A percentile compares a stretch with the other conserved stretches of the same genome.
These are phyloP conservation scores for Colletotrichum sp. DNA, from an alignment of 2,329 filamentous ascomycete species.

Conservation along the genomic window DNA sequence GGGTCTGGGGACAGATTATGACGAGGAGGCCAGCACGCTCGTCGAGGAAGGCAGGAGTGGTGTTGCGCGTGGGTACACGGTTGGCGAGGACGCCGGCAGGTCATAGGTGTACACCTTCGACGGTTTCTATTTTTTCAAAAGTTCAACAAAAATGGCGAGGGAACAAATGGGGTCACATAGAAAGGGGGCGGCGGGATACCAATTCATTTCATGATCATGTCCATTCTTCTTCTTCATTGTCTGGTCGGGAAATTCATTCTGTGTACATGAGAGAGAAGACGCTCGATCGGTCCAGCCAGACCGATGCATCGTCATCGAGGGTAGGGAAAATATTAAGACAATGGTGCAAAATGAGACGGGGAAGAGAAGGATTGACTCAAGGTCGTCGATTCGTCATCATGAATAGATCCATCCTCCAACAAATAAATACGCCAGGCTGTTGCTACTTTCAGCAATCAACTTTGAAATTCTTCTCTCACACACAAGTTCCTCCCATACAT, in stretches of 20 bases:
- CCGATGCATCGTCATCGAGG: not conserved
- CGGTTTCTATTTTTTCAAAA: not conserved
- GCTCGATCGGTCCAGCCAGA: not conserved
- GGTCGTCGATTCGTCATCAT: conserved; percentile 14
- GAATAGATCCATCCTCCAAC: not conserved
- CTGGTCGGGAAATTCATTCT: not conserved
- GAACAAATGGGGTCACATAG: not conserved
- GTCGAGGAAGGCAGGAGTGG: conserved; percentile 87
- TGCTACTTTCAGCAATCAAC: not conserved
- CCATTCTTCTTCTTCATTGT: not conserved
- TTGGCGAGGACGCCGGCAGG: conserved; percentile 59
- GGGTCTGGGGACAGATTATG: conserved; percentile 87
- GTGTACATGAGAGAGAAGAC: not conserved
- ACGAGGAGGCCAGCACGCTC: conserved; percentile 63
- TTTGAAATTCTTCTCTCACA: not conserved
- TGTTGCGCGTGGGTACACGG: conserved; percentile 85
- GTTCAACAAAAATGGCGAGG: not conserved
- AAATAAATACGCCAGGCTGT: not conserved
- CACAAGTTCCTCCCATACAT: not conserved
- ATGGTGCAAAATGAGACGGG: not conserved
- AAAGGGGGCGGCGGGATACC: not conserved
- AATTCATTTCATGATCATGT: not conserved
- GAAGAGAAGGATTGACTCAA: not conserved
- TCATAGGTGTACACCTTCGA: not conserved
- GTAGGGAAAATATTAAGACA: not conserved